Base-by-base conservation (phyloP, 1,284 basidiomycete species). In the Cutaneotrichosporon arboriforme region DNA sequence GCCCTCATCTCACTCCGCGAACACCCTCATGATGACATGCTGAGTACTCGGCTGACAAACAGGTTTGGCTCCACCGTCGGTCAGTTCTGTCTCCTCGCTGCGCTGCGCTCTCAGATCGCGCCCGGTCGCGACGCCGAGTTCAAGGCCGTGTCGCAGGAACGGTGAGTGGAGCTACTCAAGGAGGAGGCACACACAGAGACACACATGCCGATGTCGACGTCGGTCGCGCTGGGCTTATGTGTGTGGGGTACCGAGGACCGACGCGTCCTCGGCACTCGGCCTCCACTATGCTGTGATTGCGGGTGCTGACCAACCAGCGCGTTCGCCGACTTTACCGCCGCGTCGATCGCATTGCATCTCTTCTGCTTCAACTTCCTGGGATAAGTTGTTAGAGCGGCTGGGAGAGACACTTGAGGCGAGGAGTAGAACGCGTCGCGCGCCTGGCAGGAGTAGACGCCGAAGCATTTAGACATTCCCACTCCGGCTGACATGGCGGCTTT, bases 281-380 rank as follows among this genome's bases (percentile, higher is more conserved):
- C 26, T 31, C 26, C 26, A 31, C 26, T 31, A 31, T 10, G 7
- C 26, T 10, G 26, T 10, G 10, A 5, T 10, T 5, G 21, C 8
- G 13, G 2, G 15, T 38, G 43, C 48, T 54, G 37, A 54, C 49
- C 37, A 21, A 2, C 1, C 73, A 96, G 91, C 66, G 92, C 92
- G 22, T 98, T 99, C 68, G 92, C 88, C 41, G 96, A 99, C 72
- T 98, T 97, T 68, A 86, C 89, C 26, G 77, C 96, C 47, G 93
- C 92, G 15, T 94, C 91, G 1, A 85, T 98, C 57, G 84, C 97
- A 40, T 80, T 99, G 47, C 94, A 99, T 77, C 94, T 97, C 79
- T 98, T 98, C 72, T 92, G 96, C 51, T 97, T 87, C 81, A 97
- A 97, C 77, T 98, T 97, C 81, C 80, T 90, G 8, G 88, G 88